phyloP scores from a whole-genome alignment of 139 green algal genomes.

The Tetraselmis chui region DNA sequence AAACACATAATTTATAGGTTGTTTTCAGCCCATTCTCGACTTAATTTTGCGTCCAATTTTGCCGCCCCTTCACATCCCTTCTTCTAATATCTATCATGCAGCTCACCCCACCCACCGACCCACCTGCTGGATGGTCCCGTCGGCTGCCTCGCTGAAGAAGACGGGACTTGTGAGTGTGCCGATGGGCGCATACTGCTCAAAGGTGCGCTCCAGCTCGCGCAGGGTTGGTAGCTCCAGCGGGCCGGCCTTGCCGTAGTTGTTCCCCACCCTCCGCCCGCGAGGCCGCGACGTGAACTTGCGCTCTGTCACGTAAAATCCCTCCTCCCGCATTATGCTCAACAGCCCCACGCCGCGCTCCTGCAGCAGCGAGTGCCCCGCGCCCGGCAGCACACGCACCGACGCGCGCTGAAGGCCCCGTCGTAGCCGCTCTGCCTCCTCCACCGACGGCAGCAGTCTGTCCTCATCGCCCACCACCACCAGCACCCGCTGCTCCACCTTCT shows the following conservation, averaged over 20 bases:
- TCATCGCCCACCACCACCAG: constrained; percentile 19
- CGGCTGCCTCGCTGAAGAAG: constrained; percentile 61
- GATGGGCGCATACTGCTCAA: constrained; percentile 16
- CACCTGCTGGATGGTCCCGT: constrained; percentile 6
- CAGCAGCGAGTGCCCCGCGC: constrained; percentile 67
- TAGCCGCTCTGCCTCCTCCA: constrained; percentile 21
- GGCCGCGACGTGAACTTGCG: constrained; percentile 15
- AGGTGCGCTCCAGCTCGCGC: constrained; percentile 26
- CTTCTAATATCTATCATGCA: too few relatives aligned
- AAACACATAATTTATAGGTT: too few relatives aligned
- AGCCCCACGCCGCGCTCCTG: constrained; percentile 69
- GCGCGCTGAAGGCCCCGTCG: constrained; percentile 10
- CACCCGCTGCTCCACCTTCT: constrained; percentile 45
- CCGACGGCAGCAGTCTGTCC: constrained; percentile 23
- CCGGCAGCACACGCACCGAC: constrained; percentile 16
- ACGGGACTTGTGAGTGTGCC: constrained; percentile 47
- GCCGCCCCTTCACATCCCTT: too few relatives aligned
- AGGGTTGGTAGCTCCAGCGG: constrained; percentile 75
- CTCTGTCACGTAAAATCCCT: constrained; percentile 63
- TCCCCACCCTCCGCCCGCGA: neutral
- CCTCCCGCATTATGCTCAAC: constrained; percentile 52
- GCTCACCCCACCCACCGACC: too few relatives aligned
- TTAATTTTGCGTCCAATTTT: too few relatives aligned
- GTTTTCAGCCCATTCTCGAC: too few relatives aligned
- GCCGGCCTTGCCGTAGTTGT: constrained; percentile 46